Percentiles rank a stretch among this genome's conserved stretches.
phyloP scores from a whole-genome alignment of 2,329 filamentous ascomycete genomes.

The Diaporthe ampelina region DNA sequence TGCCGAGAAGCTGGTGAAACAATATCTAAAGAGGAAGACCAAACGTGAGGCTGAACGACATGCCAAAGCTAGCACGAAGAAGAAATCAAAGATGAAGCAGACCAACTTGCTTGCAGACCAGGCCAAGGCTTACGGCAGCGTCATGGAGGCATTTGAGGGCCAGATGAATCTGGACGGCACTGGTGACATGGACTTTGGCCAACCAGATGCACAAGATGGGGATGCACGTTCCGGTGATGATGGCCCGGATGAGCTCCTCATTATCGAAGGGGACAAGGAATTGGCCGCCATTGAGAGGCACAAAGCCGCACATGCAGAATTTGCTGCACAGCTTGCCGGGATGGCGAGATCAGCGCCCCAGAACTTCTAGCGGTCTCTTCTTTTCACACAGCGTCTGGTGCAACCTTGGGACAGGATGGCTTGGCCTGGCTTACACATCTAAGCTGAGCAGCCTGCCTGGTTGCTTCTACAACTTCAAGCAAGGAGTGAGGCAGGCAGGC shows the following conservation, averaged over 20 bases:
- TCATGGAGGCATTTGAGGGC: conserved; percentile 39
- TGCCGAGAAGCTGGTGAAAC: conserved; percentile 54
- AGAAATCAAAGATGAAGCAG: conserved; percentile 12
- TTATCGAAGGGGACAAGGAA: conserved; percentile 32
- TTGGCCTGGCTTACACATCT: not conserved
- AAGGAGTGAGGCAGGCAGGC: too few relatives aligned
- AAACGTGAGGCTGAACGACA: conserved; percentile 2
- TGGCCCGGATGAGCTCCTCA: conserved; percentile 30
- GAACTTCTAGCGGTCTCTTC: not conserved
- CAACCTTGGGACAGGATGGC: too few relatives aligned
- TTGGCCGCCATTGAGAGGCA: conserved; percentile 12
- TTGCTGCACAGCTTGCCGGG: conserved; percentile 31
- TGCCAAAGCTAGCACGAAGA: not conserved
- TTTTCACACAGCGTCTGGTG: not conserved
- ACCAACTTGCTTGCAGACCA: conserved; percentile 17
- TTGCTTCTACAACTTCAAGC: too few relatives aligned
- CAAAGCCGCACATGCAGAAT: conserved; percentile 7
- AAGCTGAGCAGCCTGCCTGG: too few relatives aligned
- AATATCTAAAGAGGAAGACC: conserved; percentile 55
- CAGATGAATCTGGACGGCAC: conserved; percentile 23
- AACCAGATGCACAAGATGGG: not conserved
- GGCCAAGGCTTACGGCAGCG: conserved; percentile 31
- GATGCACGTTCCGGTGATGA: not conserved
- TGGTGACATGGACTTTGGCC: not conserved
- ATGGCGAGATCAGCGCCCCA: not conserved